Evolutionary conservation across 768 basidiomycete species (phyloP).

Genomic region (Lentinula raphanica): DNA sequence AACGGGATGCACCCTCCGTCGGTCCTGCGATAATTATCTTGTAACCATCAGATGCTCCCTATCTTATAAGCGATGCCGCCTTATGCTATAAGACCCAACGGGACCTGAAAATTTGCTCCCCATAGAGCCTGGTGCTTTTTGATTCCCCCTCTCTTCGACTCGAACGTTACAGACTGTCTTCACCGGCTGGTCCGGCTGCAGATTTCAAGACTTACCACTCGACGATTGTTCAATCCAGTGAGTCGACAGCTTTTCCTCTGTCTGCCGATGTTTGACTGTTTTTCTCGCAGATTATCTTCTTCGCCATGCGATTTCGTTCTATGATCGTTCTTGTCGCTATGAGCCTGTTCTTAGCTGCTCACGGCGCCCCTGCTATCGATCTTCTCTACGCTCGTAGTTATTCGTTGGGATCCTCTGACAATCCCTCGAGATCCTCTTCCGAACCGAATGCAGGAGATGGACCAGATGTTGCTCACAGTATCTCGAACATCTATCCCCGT

Average conservation of each 20-base stretch:
- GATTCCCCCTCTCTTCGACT: not conserved
- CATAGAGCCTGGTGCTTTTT: not conserved
- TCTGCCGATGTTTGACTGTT: not conserved
- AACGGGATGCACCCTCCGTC: too few species aligned
- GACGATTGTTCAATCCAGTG: not conserved
- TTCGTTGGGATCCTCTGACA: not conserved
- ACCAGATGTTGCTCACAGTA: not conserved
- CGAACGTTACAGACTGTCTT: not conserved
- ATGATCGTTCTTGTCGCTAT: not conserved
- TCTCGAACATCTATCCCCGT: not conserved
- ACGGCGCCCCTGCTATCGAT: not conserved
- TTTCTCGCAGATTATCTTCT: too few species aligned
- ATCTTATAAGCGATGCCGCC: not conserved
- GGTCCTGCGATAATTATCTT: too few species aligned
- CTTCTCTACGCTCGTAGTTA: not conserved
- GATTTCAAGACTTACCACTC: not conserved
- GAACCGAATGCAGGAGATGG: not conserved
- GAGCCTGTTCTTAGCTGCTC: not conserved
- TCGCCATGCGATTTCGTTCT: not conserved
- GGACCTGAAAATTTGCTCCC: not conserved
- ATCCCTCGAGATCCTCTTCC: not conserved
- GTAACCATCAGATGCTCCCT: not conserved
- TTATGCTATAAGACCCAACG: not conserved
- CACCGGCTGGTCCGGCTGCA: conserved; percentile 2
- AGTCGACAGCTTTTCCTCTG: not conserved